phyloP scores from a whole-genome alignment of 768 basidiomycete species.

The Gymnopilus dilepis region DNA sequence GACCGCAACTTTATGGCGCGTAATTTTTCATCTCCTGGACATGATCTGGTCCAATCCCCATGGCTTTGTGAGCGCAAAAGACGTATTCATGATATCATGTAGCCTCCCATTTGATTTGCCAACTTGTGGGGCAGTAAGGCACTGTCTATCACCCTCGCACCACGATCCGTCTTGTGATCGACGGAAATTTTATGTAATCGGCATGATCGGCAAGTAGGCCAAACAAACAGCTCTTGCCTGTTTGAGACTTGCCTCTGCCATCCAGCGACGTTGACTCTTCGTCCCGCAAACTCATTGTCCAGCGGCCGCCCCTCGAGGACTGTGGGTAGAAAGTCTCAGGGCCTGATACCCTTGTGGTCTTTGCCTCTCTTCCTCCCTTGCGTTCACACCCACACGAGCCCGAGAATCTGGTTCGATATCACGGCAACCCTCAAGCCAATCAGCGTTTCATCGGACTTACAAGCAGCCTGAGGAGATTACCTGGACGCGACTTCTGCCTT shows the following conservation, averaged over 20 bases:
- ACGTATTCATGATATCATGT: slow-evolving; percentile 4
- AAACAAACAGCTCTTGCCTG: slow-evolving; percentile 13
- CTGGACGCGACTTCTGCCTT: slow-evolving; percentile 12
- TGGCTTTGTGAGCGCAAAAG: no score
- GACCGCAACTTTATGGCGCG: no score
- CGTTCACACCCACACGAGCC: slow-evolving; percentile 20
- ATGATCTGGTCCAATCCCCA: no score
- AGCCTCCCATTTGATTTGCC: not conserved
- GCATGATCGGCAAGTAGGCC: not conserved
- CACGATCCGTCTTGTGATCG: slow-evolving; percentile 13
- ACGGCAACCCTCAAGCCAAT: slow-evolving; percentile 19
- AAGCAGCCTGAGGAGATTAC: slow-evolving; percentile 19
- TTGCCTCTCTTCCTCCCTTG: slow-evolving; percentile 12
- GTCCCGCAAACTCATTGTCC: not conserved
- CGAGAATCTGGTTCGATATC: slow-evolving; percentile 24
- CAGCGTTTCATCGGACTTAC: slow-evolving; percentile 31
- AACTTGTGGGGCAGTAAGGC: not conserved
- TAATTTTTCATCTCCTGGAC: no score
- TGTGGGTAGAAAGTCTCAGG: slow-evolving; percentile 2
- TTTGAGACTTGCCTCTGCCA: not conserved
- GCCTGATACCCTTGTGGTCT: slow-evolving; percentile 3
- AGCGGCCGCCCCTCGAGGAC: not conserved
- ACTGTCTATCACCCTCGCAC: not conserved
- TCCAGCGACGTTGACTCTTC: not conserved
- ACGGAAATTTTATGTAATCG: slow-evolving; percentile 20